Conservation (phyloP, 495 filamentous ascomycete species). For the Aspergillus sclerotiicarbonarius region DNA sequence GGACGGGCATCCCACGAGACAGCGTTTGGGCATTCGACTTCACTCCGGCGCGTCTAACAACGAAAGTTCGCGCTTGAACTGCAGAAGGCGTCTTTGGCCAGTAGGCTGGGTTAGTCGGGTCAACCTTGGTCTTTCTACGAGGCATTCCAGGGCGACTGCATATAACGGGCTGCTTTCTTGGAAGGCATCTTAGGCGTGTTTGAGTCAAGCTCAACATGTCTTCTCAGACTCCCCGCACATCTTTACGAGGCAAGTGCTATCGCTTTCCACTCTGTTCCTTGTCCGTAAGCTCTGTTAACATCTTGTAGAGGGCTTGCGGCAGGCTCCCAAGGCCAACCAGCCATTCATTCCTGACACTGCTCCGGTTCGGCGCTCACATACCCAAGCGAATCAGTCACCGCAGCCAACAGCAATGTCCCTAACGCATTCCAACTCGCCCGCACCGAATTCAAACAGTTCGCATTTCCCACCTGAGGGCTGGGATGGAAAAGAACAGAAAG, state of each 20-base stretch:
- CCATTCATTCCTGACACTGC: constrained; percentile 48
- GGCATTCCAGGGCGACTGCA: neutral
- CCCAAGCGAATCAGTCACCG: constrained; percentile 35
- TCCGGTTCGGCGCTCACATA: constrained; percentile 38
- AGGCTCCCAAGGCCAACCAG: constrained; percentile 46
- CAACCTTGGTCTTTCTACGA: neutral
- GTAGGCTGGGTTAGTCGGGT: neutral
- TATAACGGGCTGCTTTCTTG: neutral
- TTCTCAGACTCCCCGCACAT: constrained; percentile 27
- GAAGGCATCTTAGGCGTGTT: neutral
- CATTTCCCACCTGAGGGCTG: constrained; percentile 34
- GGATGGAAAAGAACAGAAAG: constrained; percentile 39
- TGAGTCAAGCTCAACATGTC: constrained; percentile 22
- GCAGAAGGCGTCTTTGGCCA: neutral
- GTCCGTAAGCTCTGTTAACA: constrained; percentile 15
- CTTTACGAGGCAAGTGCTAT: constrained; percentile 24
- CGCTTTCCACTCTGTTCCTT: neutral
- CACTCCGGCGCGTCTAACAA: neutral
- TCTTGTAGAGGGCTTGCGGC: constrained; percentile 44
- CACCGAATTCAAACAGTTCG: constrained; percentile 27
- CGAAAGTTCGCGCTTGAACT: neutral
- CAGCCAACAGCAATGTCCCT: constrained; percentile 30
- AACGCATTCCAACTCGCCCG: constrained; percentile 29
- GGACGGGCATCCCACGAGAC: neutral
- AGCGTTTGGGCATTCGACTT: neutral